Conservation (phyloP, 768 basidiomycete species). For the Gautieria morchelliformis region DNA sequence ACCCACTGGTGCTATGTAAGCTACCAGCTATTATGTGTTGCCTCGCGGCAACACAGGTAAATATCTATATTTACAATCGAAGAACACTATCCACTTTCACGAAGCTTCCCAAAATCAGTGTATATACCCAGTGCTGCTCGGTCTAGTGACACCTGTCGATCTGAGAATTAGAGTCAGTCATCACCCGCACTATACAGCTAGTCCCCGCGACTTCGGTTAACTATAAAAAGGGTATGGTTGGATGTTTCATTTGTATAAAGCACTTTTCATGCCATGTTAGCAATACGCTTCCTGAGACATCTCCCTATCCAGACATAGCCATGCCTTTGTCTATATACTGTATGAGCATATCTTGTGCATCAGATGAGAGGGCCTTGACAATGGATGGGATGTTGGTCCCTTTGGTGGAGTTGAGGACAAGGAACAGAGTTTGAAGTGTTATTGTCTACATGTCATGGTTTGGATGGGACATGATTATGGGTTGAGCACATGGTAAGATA, state of each 20-base stretch:
- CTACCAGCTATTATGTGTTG: no score
- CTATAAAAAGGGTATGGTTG: slow-evolving; percentile 31
- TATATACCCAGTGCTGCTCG: no score
- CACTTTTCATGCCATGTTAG: slow-evolving; percentile 93
- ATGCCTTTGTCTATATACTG: slow-evolving; percentile 98
- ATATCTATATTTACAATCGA: no score
- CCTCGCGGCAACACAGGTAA: no score
- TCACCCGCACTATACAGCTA: slow-evolving; percentile 86
- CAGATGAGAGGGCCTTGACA: slow-evolving; percentile 61
- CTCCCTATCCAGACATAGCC: slow-evolving; percentile 52
- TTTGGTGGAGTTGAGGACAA: slow-evolving; percentile 91
- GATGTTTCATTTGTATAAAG: background rate
- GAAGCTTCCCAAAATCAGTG: no score
- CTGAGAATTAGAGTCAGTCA: slow-evolving; percentile 50
- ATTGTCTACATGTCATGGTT: slow-evolving; percentile 41
- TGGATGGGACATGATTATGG: background rate
- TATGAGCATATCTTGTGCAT: slow-evolving; percentile 87
- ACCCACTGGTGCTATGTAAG: no score
- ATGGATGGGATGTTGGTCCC: slow-evolving; percentile 73
- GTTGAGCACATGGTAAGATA: background rate
- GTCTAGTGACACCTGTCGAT: background rate
- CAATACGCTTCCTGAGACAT: slow-evolving; percentile 56
- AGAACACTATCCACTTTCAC: no score
- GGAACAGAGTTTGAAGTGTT: slow-evolving; percentile 70
- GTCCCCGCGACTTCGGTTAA: slow-evolving; percentile 89